Evolutionary conservation across 306 rosid species (phyloP).

Genomic region (Corylus americana): DNA sequence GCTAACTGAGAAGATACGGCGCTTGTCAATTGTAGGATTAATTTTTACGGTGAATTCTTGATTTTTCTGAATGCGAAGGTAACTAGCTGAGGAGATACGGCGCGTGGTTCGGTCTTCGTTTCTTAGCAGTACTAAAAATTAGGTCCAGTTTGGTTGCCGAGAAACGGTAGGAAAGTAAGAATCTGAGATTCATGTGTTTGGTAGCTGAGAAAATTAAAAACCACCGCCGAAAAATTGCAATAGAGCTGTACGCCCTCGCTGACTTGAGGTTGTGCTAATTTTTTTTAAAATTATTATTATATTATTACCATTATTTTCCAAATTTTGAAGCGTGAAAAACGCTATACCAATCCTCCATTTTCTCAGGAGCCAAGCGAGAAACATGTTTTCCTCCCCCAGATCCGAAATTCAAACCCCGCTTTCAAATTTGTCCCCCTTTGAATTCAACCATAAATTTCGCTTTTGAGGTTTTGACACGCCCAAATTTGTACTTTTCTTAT

Average conservation of each 20-base stretch:
- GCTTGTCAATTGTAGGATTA: too few species aligned
- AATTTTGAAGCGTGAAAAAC: neutral
- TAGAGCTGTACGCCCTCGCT: neutral
- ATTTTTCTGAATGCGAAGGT: too few species aligned
- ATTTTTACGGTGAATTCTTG: too few species aligned
- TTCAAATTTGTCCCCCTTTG: constrained; percentile 10
- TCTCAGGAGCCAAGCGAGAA: constrained; percentile 2
- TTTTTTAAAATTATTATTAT: too few species aligned
- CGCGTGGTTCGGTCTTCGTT: neutral
- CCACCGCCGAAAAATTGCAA: neutral
- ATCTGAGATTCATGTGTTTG: constrained; percentile 7
- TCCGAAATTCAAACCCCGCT: constrained; percentile 24
- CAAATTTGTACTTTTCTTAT: neutral
- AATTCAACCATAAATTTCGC: constrained; percentile 34
- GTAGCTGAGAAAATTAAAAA: constrained; percentile 7
- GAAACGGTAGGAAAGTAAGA: neutral
- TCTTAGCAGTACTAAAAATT: neutral
- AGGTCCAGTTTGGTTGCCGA: constrained; percentile 14
- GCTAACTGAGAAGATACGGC: neutral
- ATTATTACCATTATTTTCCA: neutral
- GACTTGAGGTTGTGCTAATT: neutral
- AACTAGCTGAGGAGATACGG: too few species aligned
- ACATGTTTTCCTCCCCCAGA: constrained; percentile 25
- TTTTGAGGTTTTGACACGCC: constrained; percentile 13
- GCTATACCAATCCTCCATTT: neutral